A percentile compares a stretch with the other conserved stretches of the same genome.
Evolutionary conservation across 441 rosid species (phyloP).

Genomic region (Adansonia rubrostipa): DNA sequence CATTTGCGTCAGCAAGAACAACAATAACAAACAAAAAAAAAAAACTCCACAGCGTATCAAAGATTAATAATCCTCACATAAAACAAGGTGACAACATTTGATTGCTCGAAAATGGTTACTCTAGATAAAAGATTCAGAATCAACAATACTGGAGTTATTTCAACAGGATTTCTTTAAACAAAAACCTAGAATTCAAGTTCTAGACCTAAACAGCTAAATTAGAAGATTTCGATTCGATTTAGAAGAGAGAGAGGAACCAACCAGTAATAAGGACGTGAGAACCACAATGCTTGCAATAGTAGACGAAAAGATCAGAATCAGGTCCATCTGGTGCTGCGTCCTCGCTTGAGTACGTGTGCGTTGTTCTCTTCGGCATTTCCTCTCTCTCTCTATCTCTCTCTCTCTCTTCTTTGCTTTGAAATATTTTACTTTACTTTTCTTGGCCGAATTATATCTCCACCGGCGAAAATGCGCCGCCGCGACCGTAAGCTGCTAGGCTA

Average conservation of each 20-base stretch:
- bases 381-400: not conserved
- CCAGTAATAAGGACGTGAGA: conserved; percentile 98
- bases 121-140: not conserved
- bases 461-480: not conserved
- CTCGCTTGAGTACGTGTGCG: conserved; percentile 98
- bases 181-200: not conserved
- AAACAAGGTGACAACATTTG: not conserved
- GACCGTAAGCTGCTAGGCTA: not conserved
- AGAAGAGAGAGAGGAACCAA: conserved; percentile 52
- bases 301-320: conserved; percentile 95
- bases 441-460: not conserved
- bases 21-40: too few species aligned
- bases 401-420: not conserved
- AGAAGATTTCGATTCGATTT: not conserved
- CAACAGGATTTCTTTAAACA: not conserved
- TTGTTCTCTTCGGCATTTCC: conserved; percentile 96
- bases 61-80: not conserved
- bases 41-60: not conserved
- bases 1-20: not conserved
- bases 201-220: not conserved
- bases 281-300: conserved; percentile 96
- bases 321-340: conserved; percentile 97
- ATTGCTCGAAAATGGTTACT: not conserved
- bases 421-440: not conserved
- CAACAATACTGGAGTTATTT: not conserved